A percentile compares a stretch with the other conserved stretches of the same genome.
Evolutionary conservation across 176 grass and related monocot species (phyloP).

Genomic region (Lolium rigidum): DNA sequence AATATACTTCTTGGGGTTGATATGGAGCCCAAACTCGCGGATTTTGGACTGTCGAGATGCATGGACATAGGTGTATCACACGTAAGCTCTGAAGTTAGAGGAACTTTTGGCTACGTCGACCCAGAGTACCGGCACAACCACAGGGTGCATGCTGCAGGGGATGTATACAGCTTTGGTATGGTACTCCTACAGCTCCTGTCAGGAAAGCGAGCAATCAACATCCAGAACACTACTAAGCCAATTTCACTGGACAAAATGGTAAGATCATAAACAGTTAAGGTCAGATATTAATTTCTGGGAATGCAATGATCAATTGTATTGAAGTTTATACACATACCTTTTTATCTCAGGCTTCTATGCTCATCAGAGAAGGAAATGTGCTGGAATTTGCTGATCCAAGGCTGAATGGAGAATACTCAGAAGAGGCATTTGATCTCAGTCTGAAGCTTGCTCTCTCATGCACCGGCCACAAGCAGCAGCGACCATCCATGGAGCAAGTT

Average conservation of each 20-base stretch:
- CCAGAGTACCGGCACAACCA: slow-evolving; percentile 78
- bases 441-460: slow-evolving; percentile 69
- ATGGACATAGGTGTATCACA: slow-evolving; percentile 58
- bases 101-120: slow-evolving; percentile 79
- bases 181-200: slow-evolving; percentile 75
- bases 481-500: slow-evolving; percentile 69
- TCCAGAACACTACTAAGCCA: slow-evolving; percentile 66
- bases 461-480: slow-evolving; percentile 64
- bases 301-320: not conserved
- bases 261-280: slow-evolving; percentile 20
- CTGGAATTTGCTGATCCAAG: slow-evolving; percentile 63
- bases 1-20: slow-evolving; percentile 77
- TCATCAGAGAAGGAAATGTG: slow-evolving; percentile 53
- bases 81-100: slow-evolving; percentile 77
- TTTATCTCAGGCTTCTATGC: slow-evolving; percentile 50
- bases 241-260: slow-evolving; percentile 67
- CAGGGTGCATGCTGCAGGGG: slow-evolving; percentile 69
- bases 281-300: not conserved
- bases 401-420: slow-evolving; percentile 56
- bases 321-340: slow-evolving; percentile 20
- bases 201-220: slow-evolving; percentile 61
- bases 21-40: slow-evolving; percentile 67
- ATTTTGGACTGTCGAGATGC: slow-evolving; percentile 68
- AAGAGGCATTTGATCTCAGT: slow-evolving; percentile 62
- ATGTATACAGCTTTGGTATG: slow-evolving; percentile 79